Evolutionary conservation across 1,139 yeast genomes (phyloP).

Genomic region (Geotrichum phurueaensis): DNA sequence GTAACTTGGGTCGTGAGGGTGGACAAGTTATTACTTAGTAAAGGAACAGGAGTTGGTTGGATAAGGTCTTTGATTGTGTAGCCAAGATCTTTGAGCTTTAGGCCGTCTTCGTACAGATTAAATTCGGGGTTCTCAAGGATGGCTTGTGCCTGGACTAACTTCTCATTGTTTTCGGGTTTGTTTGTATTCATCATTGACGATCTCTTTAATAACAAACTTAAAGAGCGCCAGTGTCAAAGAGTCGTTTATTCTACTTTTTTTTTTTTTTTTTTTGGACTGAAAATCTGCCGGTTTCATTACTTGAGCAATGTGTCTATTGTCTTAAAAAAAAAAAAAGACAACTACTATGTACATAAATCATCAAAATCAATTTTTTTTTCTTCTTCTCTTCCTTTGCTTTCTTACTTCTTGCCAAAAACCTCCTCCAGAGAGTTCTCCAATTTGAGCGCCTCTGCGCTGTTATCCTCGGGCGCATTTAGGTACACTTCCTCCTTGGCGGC

Average conservation of each 20-base stretch:
- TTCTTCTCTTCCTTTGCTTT: too few relatives aligned
- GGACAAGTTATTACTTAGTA: neutral
- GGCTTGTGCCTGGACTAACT: neutral
- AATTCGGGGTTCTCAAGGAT: neutral
- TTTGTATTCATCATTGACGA: neutral
- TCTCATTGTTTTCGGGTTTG: neutral
- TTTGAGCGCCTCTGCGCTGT: constrained; percentile 46
- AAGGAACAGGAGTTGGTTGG: neutral
- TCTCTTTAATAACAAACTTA: neutral
- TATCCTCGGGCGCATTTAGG: constrained; percentile 53
- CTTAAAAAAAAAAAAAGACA: too few relatives aligned
- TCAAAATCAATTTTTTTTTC: too few relatives aligned
- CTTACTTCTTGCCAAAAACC: constrained; percentile 20
- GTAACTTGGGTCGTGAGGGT: neutral
- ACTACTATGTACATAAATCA: too few relatives aligned
- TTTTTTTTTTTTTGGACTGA: neutral
- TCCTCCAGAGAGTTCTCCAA: constrained; percentile 45
- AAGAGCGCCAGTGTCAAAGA: neutral
- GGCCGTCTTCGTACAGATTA: neutral
- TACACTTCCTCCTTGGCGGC: constrained; percentile 50
- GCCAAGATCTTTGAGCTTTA: neutral
- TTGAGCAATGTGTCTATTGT: neutral
- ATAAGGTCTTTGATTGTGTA: neutral
- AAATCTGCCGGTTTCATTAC: neutral
- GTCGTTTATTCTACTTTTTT: too few relatives aligned